Evolutionary conservation across 1,284 basidiomycete species (phyloP), one percentile per base, ranked within the genome.

Genomic region (Boletus mariae): DNA sequence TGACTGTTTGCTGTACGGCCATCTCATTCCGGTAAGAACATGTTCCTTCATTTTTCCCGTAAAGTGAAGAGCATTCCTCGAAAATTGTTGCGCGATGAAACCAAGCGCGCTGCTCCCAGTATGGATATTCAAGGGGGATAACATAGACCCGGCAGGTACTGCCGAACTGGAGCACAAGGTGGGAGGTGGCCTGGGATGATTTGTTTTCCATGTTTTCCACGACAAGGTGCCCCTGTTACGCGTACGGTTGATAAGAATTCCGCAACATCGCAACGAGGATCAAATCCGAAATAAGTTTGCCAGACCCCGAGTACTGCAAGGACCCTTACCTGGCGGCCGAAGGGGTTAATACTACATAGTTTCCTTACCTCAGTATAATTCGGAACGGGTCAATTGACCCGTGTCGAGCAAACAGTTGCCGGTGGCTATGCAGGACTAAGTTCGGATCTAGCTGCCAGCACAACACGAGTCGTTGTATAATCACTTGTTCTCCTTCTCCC

Each of bases 241-340:
- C 49, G 49, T 49, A 26, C 41, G 44, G 29, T 45, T 60, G 52
- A 56, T 49, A 57, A 47, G 45, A 47, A 56, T 53, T 55, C 52
- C 49, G 50, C 64, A 64, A 59, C 64, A 67, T 64, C 63, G 60
- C 55, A 62, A 69, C 61, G 57, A 64, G 63, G 66, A 66, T 68
- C 63, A 57, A 53, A 58, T 54, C 50, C 53, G 49, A 47, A 54
- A 60, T 47, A 47, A 23, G 28, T n/a, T 13, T 5, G 23, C 17
- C 7, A 15, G 25, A 52, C 53, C 53, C 53, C 53, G 35, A 42
- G n/a, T 25, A 55, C 50, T 40, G 38, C 25, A 26, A 29, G 11
- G 43, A 17, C 28, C 45, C 28, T 28, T 60, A 37, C 32, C 34
- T 29, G 44, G 59, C 47, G 40, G 57, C 47, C 59, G 46, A 47